Conservation (phyloP, 768 basidiomycete species). For the Kwoniella pini region DNA sequence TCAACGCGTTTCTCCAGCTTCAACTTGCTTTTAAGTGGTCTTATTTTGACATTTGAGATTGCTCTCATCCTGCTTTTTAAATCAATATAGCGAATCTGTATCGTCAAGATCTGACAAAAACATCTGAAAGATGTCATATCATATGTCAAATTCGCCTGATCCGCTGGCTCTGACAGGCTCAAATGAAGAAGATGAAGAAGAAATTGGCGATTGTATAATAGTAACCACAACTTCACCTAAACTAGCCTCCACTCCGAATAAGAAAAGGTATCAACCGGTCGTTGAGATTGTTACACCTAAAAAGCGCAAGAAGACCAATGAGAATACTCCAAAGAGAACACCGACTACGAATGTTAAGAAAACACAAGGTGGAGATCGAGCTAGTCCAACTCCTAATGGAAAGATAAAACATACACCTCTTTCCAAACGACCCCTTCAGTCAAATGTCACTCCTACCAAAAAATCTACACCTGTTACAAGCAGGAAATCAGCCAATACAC, state of each 20-base stretch:
- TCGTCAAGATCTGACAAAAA: too few relatives aligned
- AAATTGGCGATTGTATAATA: slow-evolving; percentile 17
- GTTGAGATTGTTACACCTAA: slow-evolving; percentile 16
- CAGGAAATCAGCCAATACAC: neutral
- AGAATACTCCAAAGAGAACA: neutral
- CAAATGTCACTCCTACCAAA: slow-evolving; percentile 2
- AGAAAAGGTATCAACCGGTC: slow-evolving; percentile 10
- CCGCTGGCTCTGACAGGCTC: slow-evolving; percentile 8
- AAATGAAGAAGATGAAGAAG: neutral
- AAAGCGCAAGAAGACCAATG: slow-evolving; percentile 9
- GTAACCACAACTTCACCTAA: slow-evolving; percentile 12
- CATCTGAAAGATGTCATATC: neutral
- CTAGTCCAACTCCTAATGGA: slow-evolving; percentile 17
- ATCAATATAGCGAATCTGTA: too few relatives aligned
- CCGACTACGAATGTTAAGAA: neutral
- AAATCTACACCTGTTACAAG: neutral
- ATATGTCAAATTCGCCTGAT: slow-evolving; percentile 5
- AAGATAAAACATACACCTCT: neutral
- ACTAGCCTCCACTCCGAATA: slow-evolving; percentile 7
- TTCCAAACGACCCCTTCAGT: neutral
- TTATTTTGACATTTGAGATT: too few relatives aligned
- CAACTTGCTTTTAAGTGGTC: too few relatives aligned
- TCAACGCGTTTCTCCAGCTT: too few relatives aligned
- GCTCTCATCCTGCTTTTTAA: too few relatives aligned
- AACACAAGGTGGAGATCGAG: neutral